Conservation (phyloP, 495 filamentous ascomycete genomes). For the Tuber borchii region DNA sequence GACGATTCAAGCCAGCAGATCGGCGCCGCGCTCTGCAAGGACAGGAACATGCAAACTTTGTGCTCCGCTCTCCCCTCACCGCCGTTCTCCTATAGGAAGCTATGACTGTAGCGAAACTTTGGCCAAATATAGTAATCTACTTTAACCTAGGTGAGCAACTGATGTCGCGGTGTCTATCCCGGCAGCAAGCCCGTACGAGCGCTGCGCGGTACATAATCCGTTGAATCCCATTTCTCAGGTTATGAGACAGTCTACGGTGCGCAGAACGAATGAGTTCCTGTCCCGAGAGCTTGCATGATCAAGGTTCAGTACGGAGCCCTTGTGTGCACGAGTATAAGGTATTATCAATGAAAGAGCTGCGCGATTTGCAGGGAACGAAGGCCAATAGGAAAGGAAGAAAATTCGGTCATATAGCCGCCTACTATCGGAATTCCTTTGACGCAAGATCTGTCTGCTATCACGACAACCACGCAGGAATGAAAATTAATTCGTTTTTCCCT, state of each 20-base stretch:
- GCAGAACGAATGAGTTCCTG: neutral
- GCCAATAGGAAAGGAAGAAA: neutral
- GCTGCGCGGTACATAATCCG: neutral
- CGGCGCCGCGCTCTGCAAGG: neutral
- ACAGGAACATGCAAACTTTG: neutral
- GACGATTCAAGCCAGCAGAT: neutral
- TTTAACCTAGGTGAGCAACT: neutral
- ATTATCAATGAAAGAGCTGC: neutral
- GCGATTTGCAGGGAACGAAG: constrained; percentile 1
- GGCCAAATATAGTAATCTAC: neutral
- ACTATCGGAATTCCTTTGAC: constrained; percentile 4
- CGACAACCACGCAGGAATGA: constrained; percentile 8
- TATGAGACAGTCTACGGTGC: neutral
- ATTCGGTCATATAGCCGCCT: constrained; percentile 1
- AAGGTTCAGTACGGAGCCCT: neutral
- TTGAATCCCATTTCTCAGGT: neutral
- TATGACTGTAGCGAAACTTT: neutral
- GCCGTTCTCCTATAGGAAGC: neutral
- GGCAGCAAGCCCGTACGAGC: neutral
- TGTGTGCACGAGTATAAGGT: neutral
- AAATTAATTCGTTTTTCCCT: neutral
- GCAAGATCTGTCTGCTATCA: constrained; percentile 22
- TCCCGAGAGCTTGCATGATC: neutral
- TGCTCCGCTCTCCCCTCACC: neutral
- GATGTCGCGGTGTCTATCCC: neutral